Percentiles rank a stretch among this genome's conserved stretches.
Evolutionary conservation across 495 filamentous ascomycete genomes (phyloP).

Genomic region (Lasiosphaeris hirsuta): DNA sequence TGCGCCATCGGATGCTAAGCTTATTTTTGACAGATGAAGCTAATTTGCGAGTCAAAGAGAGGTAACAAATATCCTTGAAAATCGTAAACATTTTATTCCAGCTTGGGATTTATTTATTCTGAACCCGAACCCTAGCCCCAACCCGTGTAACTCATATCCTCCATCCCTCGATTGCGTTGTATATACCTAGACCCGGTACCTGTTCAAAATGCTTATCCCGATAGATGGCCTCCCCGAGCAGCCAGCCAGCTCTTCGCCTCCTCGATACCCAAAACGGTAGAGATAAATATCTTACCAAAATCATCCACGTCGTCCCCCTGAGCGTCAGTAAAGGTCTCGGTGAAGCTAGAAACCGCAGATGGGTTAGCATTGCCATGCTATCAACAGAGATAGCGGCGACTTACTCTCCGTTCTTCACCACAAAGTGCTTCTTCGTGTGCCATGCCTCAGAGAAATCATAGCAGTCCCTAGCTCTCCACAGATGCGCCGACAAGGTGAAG

Average conservation of each 20-base stretch:
- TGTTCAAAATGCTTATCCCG: neutral
- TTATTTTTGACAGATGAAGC: too few species aligned
- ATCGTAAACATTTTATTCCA: too few species aligned
- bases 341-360: constrained; percentile 22
- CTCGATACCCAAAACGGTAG: constrained; percentile 41
- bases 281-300: constrained; percentile 46
- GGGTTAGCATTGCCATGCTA: neutral
- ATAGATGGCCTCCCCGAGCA: constrained; percentile 29
- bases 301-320: constrained; percentile 45
- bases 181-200: neutral
- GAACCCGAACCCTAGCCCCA: too few species aligned
- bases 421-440: constrained; percentile 42
- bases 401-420: constrained; percentile 39
- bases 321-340: constrained; percentile 29
- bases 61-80: too few species aligned
- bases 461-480: constrained; percentile 45
- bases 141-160: too few species aligned
- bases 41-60: too few species aligned
- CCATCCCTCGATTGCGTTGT: too few species aligned
- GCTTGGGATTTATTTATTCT: too few species aligned
- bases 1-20: too few species aligned
- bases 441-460: constrained; percentile 49
- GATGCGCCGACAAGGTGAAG: constrained; percentile 44
- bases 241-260: constrained; percentile 44
- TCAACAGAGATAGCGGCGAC: neutral